Base-by-base conservation (phyloP, 2,329 filamentous ascomycete species). In the Epichloe festucae region DNA sequence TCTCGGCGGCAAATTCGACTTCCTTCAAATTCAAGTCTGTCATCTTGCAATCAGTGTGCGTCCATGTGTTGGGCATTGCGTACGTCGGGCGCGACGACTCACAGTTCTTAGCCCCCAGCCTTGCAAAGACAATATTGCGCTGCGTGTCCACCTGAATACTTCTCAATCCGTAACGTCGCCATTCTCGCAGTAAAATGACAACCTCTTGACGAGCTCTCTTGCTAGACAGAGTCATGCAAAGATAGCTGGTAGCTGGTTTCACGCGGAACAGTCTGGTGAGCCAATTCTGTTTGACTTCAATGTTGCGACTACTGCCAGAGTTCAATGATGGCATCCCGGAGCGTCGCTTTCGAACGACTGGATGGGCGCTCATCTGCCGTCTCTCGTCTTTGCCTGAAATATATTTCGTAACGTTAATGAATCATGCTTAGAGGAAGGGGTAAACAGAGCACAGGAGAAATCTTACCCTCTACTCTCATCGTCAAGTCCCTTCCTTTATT, bases 181-280 rank as follows among this genome's bases (percentile, higher is more conserved):
- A 95, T 54, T 89, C 85, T 40, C 81, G 81, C 46, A 96, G 74
- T 31, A 94, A 72, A 48, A 79, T 78, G 23, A 84, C 77, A 19
- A 95, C 75, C 61, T 95, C 89, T 61, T 87, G 85, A 43, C 89
- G 81, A 43, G 85, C 85, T 54, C 82, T 75, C 59, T 85, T 84
- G 5, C 69, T 64, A 31, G 84, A 80, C 23, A 89, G 75, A 3
- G 76, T 76, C 64, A 96, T 83, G 64, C 89, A 93, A 15, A 96
- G 68, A 31, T 87, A 77, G 56, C 81, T 80, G 15, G 74, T 84
- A 0, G 84, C 87, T 1, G 91, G 91, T 65, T 93, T 95, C 63
- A 96, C 84, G 51, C 89, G 82, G 71, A 97, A 88, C 45, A 97
- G 80, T 15, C 88, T 85, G 34, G 88, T 85, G 50, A 97, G 78